Evolutionary conservation across 257 asterid genomes (phyloP), one percentile per base, ranked within the genome.

Genomic region (Solanum chilense): DNA sequence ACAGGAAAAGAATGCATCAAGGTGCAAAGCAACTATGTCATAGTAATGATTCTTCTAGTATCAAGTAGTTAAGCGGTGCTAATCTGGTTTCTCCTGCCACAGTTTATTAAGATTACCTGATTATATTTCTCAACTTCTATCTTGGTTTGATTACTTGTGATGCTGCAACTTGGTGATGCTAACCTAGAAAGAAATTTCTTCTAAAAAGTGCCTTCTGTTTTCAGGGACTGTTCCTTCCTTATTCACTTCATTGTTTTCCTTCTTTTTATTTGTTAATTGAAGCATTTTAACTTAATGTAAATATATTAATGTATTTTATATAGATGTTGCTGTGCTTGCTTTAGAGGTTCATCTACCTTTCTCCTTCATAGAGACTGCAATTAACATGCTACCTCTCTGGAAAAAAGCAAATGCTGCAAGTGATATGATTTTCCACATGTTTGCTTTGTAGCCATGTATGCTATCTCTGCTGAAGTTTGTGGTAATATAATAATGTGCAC

Each of bases 1-100:
- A 94, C 98, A 3, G 99, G 99, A 88, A 97, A 97, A 89, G 99
- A 97, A 88, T 97, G 99, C 87, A 97, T 97, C 91, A 96, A 97
- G 99, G 99, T 97, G 84, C 41, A 20, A 35, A 47, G 35, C 16
- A 73, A 73, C 88, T 31, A 37, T 86, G 20, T 52, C 69, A 81
- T 81, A 31, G 44, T 33, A 81, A n/a, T 20, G 44, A 29, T 21
- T 12, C 25, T 33, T 81, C 44, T 29, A 18, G 49, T 49, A 12
- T 52, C 29, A 44, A 45, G 16, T 29, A 49, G 69, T 31, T 80
- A 18, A 80, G 85, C 77, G 13, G 44, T 29, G 68, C 44, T 18
- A 27, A 29, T 78, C 62, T 77, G n/a, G 52, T 77, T 77, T 31
- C 83, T 42, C 56, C 16, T 15, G 3, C 84, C 84, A 78, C 7